Evolutionary conservation across 2,329 filamentous ascomycete species (phyloP).

Genomic region (Colletotrichum camelliae): DNA sequence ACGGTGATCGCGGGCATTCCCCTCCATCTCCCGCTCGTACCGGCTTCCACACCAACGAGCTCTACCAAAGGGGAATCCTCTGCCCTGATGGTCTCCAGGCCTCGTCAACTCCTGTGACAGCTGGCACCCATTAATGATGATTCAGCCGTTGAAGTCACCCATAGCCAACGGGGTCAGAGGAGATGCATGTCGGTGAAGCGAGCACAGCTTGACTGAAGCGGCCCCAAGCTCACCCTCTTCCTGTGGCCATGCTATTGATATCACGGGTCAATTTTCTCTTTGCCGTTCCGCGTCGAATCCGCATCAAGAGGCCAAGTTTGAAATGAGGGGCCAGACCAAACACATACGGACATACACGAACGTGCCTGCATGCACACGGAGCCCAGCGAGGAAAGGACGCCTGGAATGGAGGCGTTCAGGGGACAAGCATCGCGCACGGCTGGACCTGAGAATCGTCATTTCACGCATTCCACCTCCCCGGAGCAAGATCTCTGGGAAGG

Average conservation of each 20-base stretch:
- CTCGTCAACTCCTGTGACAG: background rate
- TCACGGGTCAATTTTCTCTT: background rate
- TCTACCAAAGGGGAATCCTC: background rate
- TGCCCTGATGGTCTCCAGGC: background rate
- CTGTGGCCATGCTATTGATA: background rate
- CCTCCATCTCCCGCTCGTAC: background rate
- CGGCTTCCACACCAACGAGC: background rate
- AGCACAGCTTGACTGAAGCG: background rate
- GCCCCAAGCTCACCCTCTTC: background rate
- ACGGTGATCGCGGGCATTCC: background rate
- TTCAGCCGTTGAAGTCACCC: background rate
- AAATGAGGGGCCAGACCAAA: background rate
- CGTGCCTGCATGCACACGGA: background rate
- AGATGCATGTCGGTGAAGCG: background rate
- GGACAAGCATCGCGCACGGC: background rate
- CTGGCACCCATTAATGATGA: background rate
- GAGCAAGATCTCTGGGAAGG: background rate
- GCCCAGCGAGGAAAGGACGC: background rate
- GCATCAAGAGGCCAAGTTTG: background rate
- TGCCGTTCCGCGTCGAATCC: background rate
- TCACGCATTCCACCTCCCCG: conserved; percentile 3
- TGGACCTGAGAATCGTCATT: conserved; percentile 5
- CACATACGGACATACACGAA: background rate
- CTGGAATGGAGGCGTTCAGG: conserved; percentile 10
- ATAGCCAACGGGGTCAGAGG: background rate